Percentiles rank a stretch among this genome's conserved stretches.
Conservation (phyloP, 306 rosid species). For the Rosa rugosa region DNA sequence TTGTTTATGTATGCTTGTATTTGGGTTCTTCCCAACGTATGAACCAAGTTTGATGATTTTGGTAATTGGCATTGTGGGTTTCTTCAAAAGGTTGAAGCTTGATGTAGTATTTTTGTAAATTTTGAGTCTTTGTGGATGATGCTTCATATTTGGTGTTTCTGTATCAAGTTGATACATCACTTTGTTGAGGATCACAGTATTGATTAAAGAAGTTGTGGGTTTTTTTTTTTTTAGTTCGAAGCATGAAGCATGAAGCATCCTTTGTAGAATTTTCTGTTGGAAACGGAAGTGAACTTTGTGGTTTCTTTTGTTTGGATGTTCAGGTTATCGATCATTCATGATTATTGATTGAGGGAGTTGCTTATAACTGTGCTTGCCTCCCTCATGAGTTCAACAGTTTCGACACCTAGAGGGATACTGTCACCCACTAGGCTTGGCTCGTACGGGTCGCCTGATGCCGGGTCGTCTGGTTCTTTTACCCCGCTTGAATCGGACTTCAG, state of each 20-base stretch:
- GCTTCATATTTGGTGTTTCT: background rate
- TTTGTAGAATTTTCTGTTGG: background rate
- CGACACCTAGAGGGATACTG: constrained; percentile 52
- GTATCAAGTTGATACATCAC: background rate
- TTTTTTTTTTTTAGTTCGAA: background rate
- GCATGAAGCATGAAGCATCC: background rate
- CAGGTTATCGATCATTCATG: constrained; percentile 7
- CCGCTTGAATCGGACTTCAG: constrained; percentile 44
- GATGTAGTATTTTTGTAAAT: background rate
- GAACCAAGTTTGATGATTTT: background rate
- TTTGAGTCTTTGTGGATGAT: background rate
- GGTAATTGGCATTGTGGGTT: constrained; percentile 25
- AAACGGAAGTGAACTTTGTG: constrained; percentile 28
- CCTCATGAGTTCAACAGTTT: constrained; percentile 49
- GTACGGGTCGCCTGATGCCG: constrained; percentile 43
- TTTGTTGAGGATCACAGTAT: background rate
- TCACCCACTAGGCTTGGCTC: constrained; percentile 45
- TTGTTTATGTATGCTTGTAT: background rate
- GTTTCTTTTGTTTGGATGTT: constrained; percentile 22
- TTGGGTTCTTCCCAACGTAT: background rate
- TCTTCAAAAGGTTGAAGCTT: constrained; percentile 2
- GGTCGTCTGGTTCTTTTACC: constrained; percentile 51
- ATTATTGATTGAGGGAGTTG: constrained; percentile 38
- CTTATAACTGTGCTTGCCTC: constrained; percentile 33
- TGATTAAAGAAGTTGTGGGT: background rate